Conservation (phyloP, 208 protist species). For the Trypanosoma lewisi region DNA sequence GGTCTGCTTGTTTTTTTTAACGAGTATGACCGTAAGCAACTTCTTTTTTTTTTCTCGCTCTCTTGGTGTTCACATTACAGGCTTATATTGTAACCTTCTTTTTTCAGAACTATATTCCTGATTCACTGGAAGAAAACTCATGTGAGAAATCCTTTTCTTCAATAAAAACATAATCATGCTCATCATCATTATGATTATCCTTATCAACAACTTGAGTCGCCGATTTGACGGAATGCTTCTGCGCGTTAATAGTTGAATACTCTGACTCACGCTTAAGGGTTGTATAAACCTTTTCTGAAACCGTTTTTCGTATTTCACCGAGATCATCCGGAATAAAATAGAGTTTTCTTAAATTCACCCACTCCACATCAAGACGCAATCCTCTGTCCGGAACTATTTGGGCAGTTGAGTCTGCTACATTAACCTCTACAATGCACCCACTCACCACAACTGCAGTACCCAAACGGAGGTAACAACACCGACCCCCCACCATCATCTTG, state of each 20-base stretch:
- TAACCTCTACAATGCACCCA: slow-evolving; percentile 52
- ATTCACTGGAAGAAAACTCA: neutral
- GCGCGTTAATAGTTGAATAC: neutral
- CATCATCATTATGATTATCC: slow-evolving; percentile 10
- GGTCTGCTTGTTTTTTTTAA: too few relatives aligned
- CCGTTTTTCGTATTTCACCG: slow-evolving; percentile 28
- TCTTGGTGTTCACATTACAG: too few relatives aligned
- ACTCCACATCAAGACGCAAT: slow-evolving; percentile 32
- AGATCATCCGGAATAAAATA: slow-evolving; percentile 50
- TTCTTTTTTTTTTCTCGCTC: neutral
- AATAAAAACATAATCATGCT: slow-evolving; percentile 15
- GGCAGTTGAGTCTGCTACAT: slow-evolving; percentile 25
- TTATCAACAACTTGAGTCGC: neutral
- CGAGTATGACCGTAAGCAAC: too few relatives aligned
- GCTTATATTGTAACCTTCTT: too few relatives aligned
- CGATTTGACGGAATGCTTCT: neutral
- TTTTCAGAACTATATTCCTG: neutral
- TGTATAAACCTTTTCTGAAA: slow-evolving; percentile 23
- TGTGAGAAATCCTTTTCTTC: neutral
- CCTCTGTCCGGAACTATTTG: slow-evolving; percentile 55
- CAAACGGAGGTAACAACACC: slow-evolving; percentile 52
- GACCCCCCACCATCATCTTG: slow-evolving; percentile 27
- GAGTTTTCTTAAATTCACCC: slow-evolving; percentile 41
- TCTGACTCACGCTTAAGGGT: slow-evolving; percentile 18
- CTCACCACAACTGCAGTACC: slow-evolving; percentile 56